These are phyloP conservation scores for Cudoniella acicularis DNA, from an alignment of 495 filamentous ascomycete species.

Conservation along the genomic window DNA sequence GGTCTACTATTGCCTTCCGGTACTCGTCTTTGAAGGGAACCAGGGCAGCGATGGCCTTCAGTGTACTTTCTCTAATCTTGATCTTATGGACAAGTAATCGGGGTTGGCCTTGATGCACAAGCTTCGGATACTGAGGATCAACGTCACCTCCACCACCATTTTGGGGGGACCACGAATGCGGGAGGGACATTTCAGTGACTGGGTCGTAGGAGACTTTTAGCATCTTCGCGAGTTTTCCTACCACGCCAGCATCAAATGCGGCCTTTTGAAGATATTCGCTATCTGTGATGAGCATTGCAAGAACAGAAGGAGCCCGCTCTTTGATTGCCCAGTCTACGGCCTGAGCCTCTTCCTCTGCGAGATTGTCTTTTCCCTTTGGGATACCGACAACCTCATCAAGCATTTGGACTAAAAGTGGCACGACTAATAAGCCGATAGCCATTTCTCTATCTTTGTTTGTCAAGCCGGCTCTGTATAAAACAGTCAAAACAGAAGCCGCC, in stretches of 20 bases:
- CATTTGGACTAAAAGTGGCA: constrained; percentile 70
- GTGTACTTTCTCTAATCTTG: constrained; percentile 70
- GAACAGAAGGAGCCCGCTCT: constrained; percentile 68
- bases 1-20: constrained; percentile 76
- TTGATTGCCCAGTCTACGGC: constrained; percentile 46
- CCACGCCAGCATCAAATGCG: constrained; percentile 71
- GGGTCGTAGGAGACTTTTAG: constrained; percentile 65
- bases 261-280: constrained; percentile 74
- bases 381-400: constrained; percentile 46
- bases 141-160: constrained; percentile 25
- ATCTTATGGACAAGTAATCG: constrained; percentile 66
- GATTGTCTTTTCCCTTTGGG: constrained; percentile 24
- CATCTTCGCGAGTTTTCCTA: constrained; percentile 69
- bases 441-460: constrained; percentile 59
- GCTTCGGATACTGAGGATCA: constrained; percentile 23
- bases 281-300: constrained; percentile 76
- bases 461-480: constrained; percentile 67
- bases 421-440: constrained; percentile 60
- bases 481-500: constrained; percentile 75
- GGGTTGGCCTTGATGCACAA: constrained; percentile 61
- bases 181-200: constrained; percentile 33
- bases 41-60: constrained; percentile 75
- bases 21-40: constrained; percentile 80
- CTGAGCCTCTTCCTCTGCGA: constrained; percentile 32
- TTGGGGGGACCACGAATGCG: constrained; percentile 40